Conservation (phyloP, 495 filamentous ascomycete genomes). For the Neurospora hispaniola region DNA sequence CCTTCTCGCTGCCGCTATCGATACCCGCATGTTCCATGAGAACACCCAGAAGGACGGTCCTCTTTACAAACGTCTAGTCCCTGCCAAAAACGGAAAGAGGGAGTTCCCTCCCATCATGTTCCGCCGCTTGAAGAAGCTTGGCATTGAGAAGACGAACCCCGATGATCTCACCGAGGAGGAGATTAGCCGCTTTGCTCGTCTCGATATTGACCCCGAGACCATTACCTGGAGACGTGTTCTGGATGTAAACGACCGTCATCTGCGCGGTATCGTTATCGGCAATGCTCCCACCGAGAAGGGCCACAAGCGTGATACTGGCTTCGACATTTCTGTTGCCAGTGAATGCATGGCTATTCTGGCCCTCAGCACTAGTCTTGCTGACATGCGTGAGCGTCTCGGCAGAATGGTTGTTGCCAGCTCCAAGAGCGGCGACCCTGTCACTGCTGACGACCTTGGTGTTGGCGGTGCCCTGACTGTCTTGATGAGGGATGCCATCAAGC, state of each 20-base stretch:
- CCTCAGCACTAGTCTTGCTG: constrained; percentile 72
- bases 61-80: constrained; percentile 82
- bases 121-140: constrained; percentile 83
- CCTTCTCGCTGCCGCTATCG: constrained; percentile 93
- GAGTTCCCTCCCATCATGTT: constrained; percentile 84
- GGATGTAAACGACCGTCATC: constrained; percentile 93
- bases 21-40: constrained; percentile 98
- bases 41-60: constrained; percentile 83
- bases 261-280: constrained; percentile 79
- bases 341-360: constrained; percentile 98
- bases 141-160: constrained; percentile 89
- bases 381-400: constrained; percentile 90
- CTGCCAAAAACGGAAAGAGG: constrained; percentile 78
- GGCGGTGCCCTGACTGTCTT: constrained; percentile 87
- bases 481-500: constrained; percentile 98
- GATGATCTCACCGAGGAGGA: constrained; percentile 85
- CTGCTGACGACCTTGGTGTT: constrained; percentile 88
- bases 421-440: constrained; percentile 75
- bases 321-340: constrained; percentile 94
- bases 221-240: constrained; percentile 96
- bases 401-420: constrained; percentile 95
- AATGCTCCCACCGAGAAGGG: constrained; percentile 86
- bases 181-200: constrained; percentile 71
- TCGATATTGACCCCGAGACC: constrained; percentile 93
- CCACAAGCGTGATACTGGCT: constrained; percentile 71